phyloP scores from a whole-genome alignment of 306 rosid genomes.

The Potentilla sterilis region DNA sequence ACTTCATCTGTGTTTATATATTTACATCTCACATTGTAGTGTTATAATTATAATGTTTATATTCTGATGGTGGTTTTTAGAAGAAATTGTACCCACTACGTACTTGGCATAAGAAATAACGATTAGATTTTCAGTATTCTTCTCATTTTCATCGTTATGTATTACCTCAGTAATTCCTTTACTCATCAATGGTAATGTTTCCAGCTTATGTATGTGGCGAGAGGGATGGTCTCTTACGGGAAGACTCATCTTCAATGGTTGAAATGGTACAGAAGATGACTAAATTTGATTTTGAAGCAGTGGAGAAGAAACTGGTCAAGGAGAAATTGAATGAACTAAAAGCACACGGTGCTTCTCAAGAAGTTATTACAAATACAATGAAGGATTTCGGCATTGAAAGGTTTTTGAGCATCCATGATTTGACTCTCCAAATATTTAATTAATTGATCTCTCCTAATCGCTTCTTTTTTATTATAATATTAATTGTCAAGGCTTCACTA shows the following conservation, averaged over 20 bases:
- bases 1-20: too few relatives aligned
- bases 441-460: neutral
- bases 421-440: too few relatives aligned
- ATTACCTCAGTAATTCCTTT: neutral
- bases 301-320: slow-evolving; percentile 17
- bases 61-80: too few relatives aligned
- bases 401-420: neutral
- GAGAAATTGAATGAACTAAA: slow-evolving; percentile 21
- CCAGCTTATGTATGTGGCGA: slow-evolving; percentile 29
- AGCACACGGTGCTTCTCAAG: slow-evolving; percentile 1
- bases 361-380: slow-evolving; percentile 2
- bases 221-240: slow-evolving; percentile 12
- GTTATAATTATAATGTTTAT: neutral
- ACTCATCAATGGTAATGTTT: neutral
- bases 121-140: neutral
- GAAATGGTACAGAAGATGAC: neutral
- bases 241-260: slow-evolving; percentile 14
- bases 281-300: slow-evolving; percentile 5
- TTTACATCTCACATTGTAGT: neutral
- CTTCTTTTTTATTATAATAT: neutral
- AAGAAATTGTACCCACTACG: too few relatives aligned
- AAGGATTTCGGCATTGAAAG: slow-evolving; percentile 24
- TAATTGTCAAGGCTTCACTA: neutral
- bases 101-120: neutral
- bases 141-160: neutral